phyloP scores from a whole-genome alignment of 345 rosid species.

The Populus nigra region DNA sequence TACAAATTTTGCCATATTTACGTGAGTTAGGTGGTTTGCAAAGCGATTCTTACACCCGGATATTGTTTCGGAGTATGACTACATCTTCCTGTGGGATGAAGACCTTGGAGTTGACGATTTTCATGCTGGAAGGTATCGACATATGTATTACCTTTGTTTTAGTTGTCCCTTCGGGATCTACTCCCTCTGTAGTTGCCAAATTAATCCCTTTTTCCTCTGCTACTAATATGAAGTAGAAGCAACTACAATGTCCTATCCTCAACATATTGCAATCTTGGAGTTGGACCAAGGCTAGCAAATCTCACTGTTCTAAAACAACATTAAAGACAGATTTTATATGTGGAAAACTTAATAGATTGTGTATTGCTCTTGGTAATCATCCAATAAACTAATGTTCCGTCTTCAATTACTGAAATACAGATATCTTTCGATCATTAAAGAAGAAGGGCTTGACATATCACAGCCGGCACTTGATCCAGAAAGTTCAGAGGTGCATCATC shows the following conservation, averaged over 20 bases:
- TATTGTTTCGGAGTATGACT: conserved; percentile 46
- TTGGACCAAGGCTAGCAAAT: no score
- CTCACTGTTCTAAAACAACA: no score
- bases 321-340: not conserved
- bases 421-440: conserved; percentile 58
- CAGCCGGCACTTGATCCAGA: conserved; percentile 77
- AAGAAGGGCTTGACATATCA: conserved; percentile 81
- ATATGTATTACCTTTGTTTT: no score
- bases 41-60: conserved; percentile 73
- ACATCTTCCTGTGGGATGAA: conserved; percentile 69
- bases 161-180: no score
- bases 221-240: no score
- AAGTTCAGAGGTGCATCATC: conserved; percentile 57
- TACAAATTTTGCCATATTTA: not conserved
- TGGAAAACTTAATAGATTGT: not conserved
- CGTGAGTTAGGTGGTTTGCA: conserved; percentile 74
- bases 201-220: not conserved
- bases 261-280: no score
- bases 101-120: conserved; percentile 54
- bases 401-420: conserved; percentile 31
- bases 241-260: no score
- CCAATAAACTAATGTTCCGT: no score
- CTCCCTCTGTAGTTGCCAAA: no score
- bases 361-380: no score
- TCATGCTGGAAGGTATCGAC: conserved; percentile 39